These are phyloP conservation scores for Arthroderma sp. DNA, from an alignment of 2,329 filamentous ascomycete species.

Conservation along the genomic window DNA sequence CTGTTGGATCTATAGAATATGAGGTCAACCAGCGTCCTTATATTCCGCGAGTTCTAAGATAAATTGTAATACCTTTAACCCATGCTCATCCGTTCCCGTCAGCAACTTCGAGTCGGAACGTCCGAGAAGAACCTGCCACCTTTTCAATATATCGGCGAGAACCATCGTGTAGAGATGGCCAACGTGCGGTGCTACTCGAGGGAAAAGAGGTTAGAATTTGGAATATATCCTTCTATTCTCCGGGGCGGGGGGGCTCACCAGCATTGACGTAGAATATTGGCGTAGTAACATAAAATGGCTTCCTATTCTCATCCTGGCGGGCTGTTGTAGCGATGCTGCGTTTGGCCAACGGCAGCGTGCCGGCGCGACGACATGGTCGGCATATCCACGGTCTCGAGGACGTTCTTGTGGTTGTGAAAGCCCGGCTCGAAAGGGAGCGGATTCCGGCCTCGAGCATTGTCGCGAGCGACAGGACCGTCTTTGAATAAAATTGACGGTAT, in stretches of 20 bases:
- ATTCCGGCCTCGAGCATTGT: constrained; percentile 17
- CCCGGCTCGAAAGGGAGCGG: constrained; percentile 19
- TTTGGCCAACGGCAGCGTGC: constrained; percentile 7
- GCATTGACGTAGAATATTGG: constrained; percentile 99
- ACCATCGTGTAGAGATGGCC: constrained; percentile 92
- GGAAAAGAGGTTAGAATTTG: not conserved
- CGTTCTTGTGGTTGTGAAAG: constrained; percentile 13
- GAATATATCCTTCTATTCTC: not conserved
- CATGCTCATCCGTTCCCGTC: constrained; percentile 94
- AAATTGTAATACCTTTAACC: constrained; percentile 55
- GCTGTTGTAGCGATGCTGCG: constrained; percentile 20
- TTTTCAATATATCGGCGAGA: constrained; percentile 77
- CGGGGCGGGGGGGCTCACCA: constrained; percentile 36
- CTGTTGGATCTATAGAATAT: constrained; percentile 52
- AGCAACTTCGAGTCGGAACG: constrained; percentile 54
- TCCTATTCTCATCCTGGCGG: constrained; percentile 28
- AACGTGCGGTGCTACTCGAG: constrained; percentile 63
- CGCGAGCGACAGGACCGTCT: constrained; percentile 10
- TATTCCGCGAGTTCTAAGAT: not conserved
- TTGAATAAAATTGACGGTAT: not conserved
- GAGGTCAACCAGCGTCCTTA: not conserved
- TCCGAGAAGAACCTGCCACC: constrained; percentile 72
- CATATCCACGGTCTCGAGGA: constrained; percentile 19
- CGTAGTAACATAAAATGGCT: constrained; percentile 90
- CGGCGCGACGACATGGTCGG: constrained; percentile 16